Evolutionary conservation across 2,329 filamentous ascomycete genomes (phyloP).

Genomic region (Sporothrix dimorphospora): DNA sequence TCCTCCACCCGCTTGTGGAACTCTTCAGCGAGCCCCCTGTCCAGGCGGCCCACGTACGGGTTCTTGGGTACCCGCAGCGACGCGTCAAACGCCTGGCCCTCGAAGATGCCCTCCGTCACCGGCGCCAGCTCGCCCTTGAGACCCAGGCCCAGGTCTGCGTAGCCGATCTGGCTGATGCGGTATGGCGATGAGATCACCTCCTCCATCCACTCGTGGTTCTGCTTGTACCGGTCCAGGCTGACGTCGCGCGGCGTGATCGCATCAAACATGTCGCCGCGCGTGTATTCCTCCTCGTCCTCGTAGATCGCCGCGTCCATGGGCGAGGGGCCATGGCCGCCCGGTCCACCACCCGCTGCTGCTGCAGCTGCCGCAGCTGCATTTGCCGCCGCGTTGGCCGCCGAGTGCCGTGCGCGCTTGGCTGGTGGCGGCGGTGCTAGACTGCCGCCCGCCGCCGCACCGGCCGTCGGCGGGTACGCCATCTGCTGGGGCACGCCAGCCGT

Average conservation of each 20-base stretch:
- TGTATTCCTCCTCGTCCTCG: conserved; percentile 89
- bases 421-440: conserved; percentile 57
- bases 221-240: conserved; percentile 81
- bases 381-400: conserved; percentile 28
- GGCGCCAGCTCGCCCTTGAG: conserved; percentile 79
- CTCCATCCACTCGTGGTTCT: conserved; percentile 99
- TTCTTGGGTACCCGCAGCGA: conserved; percentile 54
- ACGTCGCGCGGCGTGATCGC: conserved; percentile 87
- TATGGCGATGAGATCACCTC: conserved; percentile 93
- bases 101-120: conserved; percentile 84
- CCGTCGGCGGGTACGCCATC: conserved; percentile 65
- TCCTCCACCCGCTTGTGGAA: conserved; percentile 79
- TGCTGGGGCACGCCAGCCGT: conserved; percentile 54
- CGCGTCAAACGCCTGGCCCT: conserved; percentile 60
- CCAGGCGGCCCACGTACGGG: conserved; percentile 68
- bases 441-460: conserved; percentile 43
- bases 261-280: conserved; percentile 86
- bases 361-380: background rate
- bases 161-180: conserved; percentile 79
- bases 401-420: conserved; percentile 57
- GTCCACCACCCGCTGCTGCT: background rate
- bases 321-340: conserved; percentile 25
- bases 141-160: conserved; percentile 84
- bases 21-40: conserved; percentile 76
- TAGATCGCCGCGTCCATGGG: conserved; percentile 43